Evolutionary conservation across 177 flowering plant species (phyloP).

Genomic region (Vitis hybrid): DNA sequence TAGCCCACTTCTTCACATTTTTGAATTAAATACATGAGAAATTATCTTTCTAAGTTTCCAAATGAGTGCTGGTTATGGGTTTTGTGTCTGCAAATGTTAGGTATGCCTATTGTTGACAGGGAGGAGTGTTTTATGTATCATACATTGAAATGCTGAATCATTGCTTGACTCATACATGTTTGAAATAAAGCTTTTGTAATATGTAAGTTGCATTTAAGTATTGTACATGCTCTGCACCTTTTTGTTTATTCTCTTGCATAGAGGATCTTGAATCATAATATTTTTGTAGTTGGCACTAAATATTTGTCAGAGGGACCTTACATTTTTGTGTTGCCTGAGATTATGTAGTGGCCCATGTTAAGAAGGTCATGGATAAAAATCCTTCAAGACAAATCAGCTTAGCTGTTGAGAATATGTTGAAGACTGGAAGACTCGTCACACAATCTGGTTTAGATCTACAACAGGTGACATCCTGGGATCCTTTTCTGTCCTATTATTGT

Average conservation of each 20-base stretch:
- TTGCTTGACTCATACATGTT: too few relatives aligned
- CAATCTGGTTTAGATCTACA: constrained; percentile 73
- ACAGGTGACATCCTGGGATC: constrained; percentile 50
- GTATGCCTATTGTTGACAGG: too few relatives aligned
- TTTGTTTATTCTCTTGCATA: neutral
- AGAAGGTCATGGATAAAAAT: constrained; percentile 67
- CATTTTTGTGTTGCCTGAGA: constrained; percentile 2
- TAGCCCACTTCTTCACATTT: too few relatives aligned
- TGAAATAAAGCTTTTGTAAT: too few relatives aligned
- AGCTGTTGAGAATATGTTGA: constrained; percentile 74
- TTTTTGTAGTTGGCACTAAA: neutral
- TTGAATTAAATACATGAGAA: too few relatives aligned
- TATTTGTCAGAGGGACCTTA: neutral
- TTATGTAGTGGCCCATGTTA: constrained; percentile 62
- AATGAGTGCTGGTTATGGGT: too few relatives aligned
- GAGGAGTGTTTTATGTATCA: too few relatives aligned
- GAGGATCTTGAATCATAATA: neutral
- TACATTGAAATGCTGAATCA: too few relatives aligned
- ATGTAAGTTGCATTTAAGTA: too few relatives aligned
- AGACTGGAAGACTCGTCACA: constrained; percentile 65
- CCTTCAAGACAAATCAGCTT: constrained; percentile 41
- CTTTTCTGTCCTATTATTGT: neutral
- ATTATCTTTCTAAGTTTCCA: too few relatives aligned
- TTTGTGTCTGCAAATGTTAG: too few relatives aligned
- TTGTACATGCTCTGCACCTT: neutral